These are phyloP conservation scores for Pseudogymnoascus sp. DNA, from an alignment of 2,329 filamentous ascomycete species.

Conservation along the genomic window DNA sequence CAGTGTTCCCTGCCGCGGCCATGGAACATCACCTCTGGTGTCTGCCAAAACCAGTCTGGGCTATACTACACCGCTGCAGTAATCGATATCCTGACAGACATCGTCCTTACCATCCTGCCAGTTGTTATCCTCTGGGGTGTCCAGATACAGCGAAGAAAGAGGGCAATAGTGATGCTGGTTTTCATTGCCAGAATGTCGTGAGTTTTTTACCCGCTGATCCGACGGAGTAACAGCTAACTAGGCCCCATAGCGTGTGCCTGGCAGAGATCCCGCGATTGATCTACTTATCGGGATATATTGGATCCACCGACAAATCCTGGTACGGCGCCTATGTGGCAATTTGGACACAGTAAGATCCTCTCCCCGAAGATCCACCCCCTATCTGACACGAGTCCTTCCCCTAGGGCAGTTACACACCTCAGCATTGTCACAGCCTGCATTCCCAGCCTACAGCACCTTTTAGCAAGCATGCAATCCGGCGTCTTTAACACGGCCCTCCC, in stretches of 20 bases:
- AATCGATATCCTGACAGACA: slow-evolving; percentile 39
- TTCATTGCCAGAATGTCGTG: slow-evolving; percentile 27
- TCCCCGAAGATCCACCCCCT: slow-evolving; percentile 13
- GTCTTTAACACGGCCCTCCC: slow-evolving; percentile 12
- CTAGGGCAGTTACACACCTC: slow-evolving; percentile 17
- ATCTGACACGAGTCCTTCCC: slow-evolving; percentile 12
- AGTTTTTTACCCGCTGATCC: slow-evolving; percentile 13
- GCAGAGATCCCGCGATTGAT: slow-evolving; percentile 19
- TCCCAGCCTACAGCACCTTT: slow-evolving; percentile 19
- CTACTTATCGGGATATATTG: slow-evolving; percentile 9
- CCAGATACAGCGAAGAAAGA: slow-evolving; percentile 32
- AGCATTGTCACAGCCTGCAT: slow-evolving; percentile 18
- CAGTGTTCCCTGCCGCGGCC: slow-evolving; percentile 23
- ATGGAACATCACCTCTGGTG: slow-evolving; percentile 18
- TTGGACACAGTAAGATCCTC: slow-evolving; percentile 8
- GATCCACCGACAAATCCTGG: background rate
- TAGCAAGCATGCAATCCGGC: slow-evolving; percentile 17
- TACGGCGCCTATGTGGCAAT: slow-evolving; percentile 3
- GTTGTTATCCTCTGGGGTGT: slow-evolving; percentile 38
- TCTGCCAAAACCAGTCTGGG: background rate
- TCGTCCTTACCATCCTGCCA: slow-evolving; percentile 37
- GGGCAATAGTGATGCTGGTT: slow-evolving; percentile 14
- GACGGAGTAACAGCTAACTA: slow-evolving; percentile 5
- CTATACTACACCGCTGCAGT: slow-evolving; percentile 33
- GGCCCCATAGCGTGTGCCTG: slow-evolving; percentile 28